phyloP scores from a whole-genome alignment of 177 flowering plant species.

The Vitis hybrid region DNA sequence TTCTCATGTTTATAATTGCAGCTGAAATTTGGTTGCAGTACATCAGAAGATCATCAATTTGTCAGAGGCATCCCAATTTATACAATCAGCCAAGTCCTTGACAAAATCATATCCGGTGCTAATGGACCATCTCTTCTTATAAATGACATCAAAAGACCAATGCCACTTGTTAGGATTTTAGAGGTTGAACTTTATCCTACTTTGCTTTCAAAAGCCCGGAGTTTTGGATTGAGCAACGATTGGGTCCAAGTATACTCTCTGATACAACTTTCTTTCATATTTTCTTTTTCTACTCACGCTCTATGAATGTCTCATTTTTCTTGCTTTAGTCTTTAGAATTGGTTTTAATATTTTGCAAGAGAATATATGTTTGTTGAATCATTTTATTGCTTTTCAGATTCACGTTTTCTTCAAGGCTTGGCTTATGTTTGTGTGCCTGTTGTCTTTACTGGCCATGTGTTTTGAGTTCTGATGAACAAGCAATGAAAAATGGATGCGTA shows the following conservation, averaged over 20 bases:
- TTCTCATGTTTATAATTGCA: conserved; percentile 29
- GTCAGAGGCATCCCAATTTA: conserved; percentile 86
- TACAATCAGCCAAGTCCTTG: conserved; percentile 75
- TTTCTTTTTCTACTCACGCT: not conserved
- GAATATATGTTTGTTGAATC: not conserved
- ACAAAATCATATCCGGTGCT: conserved; percentile 66
- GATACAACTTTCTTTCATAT: not conserved
- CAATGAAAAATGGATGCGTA: too few relatives aligned
- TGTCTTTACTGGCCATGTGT: too few relatives aligned
- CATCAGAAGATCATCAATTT: conserved; percentile 93
- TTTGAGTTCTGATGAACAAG: too few relatives aligned
- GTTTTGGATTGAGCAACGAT: conserved; percentile 83
- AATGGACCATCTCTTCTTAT: conserved; percentile 75
- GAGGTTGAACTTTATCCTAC: conserved; percentile 96
- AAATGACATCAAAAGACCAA: conserved; percentile 77
- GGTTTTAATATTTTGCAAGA: not conserved
- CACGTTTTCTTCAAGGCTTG: not conserved
- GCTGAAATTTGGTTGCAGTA: conserved; percentile 74
- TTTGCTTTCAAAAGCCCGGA: conserved; percentile 92
- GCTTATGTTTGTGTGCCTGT: too few relatives aligned
- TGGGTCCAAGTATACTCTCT: conserved; percentile 76
- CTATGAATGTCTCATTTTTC: not conserved
- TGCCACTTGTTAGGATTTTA: conserved; percentile 83
- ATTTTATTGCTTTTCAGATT: not conserved
- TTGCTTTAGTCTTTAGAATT: conserved; percentile 1